phyloP scores from a whole-genome alignment of 768 basidiomycete genomes.

The Mycena haematopus region DNA sequence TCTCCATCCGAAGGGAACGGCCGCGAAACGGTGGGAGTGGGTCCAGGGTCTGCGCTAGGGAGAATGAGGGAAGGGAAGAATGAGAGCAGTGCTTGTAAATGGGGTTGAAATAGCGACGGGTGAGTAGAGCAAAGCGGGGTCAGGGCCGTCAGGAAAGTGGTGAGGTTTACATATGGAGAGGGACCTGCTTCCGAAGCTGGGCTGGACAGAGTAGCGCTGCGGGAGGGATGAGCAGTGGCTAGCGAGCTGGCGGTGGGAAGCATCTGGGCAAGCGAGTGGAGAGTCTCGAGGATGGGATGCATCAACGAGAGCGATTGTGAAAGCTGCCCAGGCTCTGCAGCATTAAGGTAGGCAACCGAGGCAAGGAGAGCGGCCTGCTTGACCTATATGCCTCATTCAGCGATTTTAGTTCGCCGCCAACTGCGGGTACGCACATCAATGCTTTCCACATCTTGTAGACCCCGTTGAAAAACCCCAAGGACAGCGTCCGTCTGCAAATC shows the following conservation, averaged over 20 bases:
- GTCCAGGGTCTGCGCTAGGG: constrained; percentile 56
- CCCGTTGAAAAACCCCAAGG: constrained; percentile 67
- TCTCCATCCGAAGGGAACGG: constrained; percentile 47
- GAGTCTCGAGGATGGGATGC: constrained; percentile 76
- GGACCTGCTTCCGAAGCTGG: constrained; percentile 37
- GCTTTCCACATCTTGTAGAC: constrained; percentile 69
- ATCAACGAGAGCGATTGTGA: constrained; percentile 66
- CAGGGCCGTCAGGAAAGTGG: constrained; percentile 69
- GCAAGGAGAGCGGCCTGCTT: constrained; percentile 76
- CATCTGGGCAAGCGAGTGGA: constrained; percentile 58
- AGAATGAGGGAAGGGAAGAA: constrained; percentile 79
- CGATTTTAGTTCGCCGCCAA: background rate
- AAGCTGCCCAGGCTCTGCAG: constrained; percentile 66
- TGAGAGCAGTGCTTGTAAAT: constrained; percentile 68
- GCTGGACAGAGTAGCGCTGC: constrained; percentile 29
- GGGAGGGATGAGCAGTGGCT: constrained; percentile 29
- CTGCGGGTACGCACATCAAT: constrained; percentile 57
- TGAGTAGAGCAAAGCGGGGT: constrained; percentile 74
- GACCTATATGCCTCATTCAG: constrained; percentile 50
- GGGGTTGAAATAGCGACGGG: constrained; percentile 75
- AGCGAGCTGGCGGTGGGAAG: constrained; percentile 40
- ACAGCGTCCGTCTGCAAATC: constrained; percentile 78
- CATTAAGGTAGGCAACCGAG: constrained; percentile 69
- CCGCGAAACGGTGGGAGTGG: constrained; percentile 54
- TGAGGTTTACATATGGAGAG: constrained; percentile 51